Evolutionary conservation across 2,329 filamentous ascomycete species (phyloP), one percentile per base, ranked within the genome.

Genomic region (Trichophyton benhamiae): DNA sequence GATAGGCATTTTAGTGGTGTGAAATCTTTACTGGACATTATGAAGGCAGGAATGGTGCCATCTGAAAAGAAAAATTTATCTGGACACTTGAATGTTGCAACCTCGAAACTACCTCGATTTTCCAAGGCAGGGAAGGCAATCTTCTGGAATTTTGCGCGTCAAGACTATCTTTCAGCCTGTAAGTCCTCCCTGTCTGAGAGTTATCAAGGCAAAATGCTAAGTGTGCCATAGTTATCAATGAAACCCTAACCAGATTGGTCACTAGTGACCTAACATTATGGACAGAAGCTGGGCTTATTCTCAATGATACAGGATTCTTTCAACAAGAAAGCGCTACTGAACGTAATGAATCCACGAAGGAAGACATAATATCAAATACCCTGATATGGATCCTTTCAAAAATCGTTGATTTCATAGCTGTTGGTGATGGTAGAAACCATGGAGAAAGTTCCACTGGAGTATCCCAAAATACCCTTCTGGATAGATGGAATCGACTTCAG

Each of bases 141-240:
- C 0, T 87, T 87, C 68, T 87, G 84, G 84, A 86, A 85, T 65
- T 83, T 86, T 69, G 84, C 83, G 15, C 76, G 83, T 25, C 84
- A 87, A 66, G 84, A 87, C 65, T 84, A 86, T 73, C 74, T 86
- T 33, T 80, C 82, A 67, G 83, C 84, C 59, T 85, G 81, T 73
- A 81, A 74, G 74, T 36, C 7, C 33, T 60, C 53, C 7, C 20
- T 25, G 15, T 41, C 9, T 13, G 20, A 55, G 61, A 52, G 53
- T 33, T 5, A 52, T 9, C 15, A 13, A 22, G 3, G 46, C 0
- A 9, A 27, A 15, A 52, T 13, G 22, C 13, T 42, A n/a, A 48
- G 15, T 9, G 9, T 11, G 20, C 3, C 49, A 27, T 62, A 76
- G 74, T 75, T 63, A 75, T 86, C 66, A 85, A 85, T 65, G 81